Evolutionary conservation across 2,329 filamentous ascomycete genomes (phyloP), one percentile per base, ranked within the genome.

Genomic region (Paracamarosporium sp.): DNA sequence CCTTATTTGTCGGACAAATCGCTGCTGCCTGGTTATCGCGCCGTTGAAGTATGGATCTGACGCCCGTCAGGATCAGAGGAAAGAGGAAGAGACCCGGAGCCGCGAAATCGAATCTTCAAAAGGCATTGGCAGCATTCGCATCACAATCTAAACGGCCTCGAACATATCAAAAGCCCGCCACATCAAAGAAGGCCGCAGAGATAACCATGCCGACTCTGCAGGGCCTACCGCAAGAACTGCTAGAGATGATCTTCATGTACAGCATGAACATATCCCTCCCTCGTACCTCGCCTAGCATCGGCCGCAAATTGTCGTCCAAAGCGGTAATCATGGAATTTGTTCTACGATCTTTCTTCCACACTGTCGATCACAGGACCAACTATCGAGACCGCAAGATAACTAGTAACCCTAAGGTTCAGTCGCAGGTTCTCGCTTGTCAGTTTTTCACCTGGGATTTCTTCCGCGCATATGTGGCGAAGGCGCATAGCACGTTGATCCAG

Each of bases 401-500:
- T 15, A 60, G 65, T 25, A 64, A 73, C 41, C 57, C 64, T 3
- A 13, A 5, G 0, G 28, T 71, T 2, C 74, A 76, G 50, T 74
- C 71, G 8, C 38, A 68, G 11, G 33, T 77, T 4, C 57, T 77
- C 0, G 53, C 66, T 27, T 73, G 70, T 27, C 69, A 64, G 13
- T 77, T 77, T 65, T 75, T 76, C 63, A 74, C 70, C 13, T 76
- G 65, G 66, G 50, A 67, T 3, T 77, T 76, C 55, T 76, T 77
- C 55, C 53, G 71, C 12, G 53, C 44, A 20, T 77, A 77, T 38
- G 72, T 74, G 22, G 41, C 65, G 7, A 67, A 63, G 50, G 72
- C 74, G 15, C 70, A 72, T 35, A 62, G 64, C 45, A 67, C 67
- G 11, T 60, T 71, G 60, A 57, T 73, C 35, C 65, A 64, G 13